phyloP scores from a whole-genome alignment of 208 protist genomes.

The Balamuthia mandrillaris region DNA sequence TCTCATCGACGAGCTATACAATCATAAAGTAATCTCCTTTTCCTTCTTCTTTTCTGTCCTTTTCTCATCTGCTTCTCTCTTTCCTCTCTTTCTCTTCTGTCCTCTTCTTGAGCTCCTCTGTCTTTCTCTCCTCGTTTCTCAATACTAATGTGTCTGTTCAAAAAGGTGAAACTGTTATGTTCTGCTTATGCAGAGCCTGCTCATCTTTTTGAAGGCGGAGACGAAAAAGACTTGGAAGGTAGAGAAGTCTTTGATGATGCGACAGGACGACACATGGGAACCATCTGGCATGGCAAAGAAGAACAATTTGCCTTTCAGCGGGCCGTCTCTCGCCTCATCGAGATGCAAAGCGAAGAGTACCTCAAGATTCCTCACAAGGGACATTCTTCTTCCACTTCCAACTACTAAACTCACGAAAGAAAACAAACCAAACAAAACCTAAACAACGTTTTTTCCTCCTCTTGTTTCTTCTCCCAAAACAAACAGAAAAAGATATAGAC shows the following conservation, averaged over 20 bases:
- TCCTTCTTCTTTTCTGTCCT: too few species aligned
- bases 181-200: neutral
- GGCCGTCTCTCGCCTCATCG: slow-evolving; percentile 60
- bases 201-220: neutral
- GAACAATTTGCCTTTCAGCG: slow-evolving; percentile 69
- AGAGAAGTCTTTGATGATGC: slow-evolving; percentile 18
- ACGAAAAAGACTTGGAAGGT: too few species aligned
- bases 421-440: too few species aligned
- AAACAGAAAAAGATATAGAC: too few species aligned
- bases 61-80: too few species aligned
- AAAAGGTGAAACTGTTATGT: slow-evolving; percentile 7
- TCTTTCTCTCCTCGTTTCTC: too few species aligned
- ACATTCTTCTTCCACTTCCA: too few species aligned
- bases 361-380: slow-evolving; percentile 42
- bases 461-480: too few species aligned
- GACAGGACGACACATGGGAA: slow-evolving; percentile 35
- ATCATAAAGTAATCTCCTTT: slow-evolving; percentile 50
- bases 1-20: slow-evolving; percentile 72
- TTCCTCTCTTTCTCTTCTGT: too few species aligned
- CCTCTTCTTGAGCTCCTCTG: too few species aligned
- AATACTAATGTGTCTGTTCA: neutral
- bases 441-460: too few species aligned
- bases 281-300: slow-evolving; percentile 57
- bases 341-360: slow-evolving; percentile 71
- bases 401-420: too few species aligned